Percentiles rank a stretch among this genome's conserved stretches.
phyloP scores from a whole-genome alignment of 768 basidiomycete genomes.

The Gautieria morchelliformis region DNA sequence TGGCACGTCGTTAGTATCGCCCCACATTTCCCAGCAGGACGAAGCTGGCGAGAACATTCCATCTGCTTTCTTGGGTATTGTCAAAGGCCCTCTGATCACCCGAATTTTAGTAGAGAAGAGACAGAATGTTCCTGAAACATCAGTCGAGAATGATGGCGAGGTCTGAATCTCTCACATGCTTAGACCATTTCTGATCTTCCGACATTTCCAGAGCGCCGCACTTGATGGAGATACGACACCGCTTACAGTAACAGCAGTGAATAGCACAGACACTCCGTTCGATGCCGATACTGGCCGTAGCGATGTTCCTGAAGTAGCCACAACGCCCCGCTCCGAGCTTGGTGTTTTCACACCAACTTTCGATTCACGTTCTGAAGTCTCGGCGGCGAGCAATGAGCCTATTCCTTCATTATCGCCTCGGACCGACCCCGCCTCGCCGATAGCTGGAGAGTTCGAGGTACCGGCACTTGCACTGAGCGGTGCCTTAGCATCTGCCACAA shows the following conservation, averaged over 20 bases:
- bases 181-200: neutral
- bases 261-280: neutral
- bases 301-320: slow-evolving; percentile 7
- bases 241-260: neutral
- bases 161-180: neutral
- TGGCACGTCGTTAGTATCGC: no score
- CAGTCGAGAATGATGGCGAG: neutral
- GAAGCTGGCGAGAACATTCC: no score
- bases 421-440: slow-evolving; percentile 26
- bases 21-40: no score
- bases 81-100: neutral
- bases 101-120: neutral
- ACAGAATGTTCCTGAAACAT: neutral
- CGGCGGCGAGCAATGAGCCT: slow-evolving; percentile 16
- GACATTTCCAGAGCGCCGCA: neutral
- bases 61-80: neutral
- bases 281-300: neutral
- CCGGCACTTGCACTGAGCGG: neutral
- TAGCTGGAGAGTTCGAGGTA: slow-evolving; percentile 11
- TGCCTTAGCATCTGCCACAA: neutral
- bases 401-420: slow-evolving; percentile 20
- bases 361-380: slow-evolving; percentile 16
- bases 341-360: slow-evolving; percentile 8
- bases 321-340: slow-evolving; percentile 8
- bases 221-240: neutral